A percentile compares a stretch with the other conserved stretches of the same genome.
Conservation (phyloP, 2,329 filamentous ascomycete species). For the Periconia macrospinosa region DNA sequence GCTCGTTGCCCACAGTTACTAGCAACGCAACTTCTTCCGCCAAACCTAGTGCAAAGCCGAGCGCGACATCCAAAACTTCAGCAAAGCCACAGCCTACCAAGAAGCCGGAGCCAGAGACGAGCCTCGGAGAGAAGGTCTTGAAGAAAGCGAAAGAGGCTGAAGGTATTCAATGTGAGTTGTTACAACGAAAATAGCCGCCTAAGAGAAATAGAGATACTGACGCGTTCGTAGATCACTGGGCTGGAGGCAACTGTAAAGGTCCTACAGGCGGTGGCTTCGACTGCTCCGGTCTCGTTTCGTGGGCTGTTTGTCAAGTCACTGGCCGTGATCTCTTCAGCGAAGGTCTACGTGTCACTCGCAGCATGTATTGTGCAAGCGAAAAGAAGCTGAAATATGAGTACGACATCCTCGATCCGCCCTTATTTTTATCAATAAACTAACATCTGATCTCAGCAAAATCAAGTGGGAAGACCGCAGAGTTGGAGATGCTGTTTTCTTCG, state of each 20-base stretch:
- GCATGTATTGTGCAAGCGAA: conserved; percentile 25
- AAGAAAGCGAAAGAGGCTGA: conserved; percentile 21
- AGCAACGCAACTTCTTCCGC: neutral
- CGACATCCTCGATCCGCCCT: neutral
- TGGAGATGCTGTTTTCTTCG: conserved; percentile 27
- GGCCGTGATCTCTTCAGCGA: conserved; percentile 23
- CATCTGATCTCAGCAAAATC: conserved; percentile 15
- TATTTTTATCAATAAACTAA: neutral
- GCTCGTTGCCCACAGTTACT: neutral
- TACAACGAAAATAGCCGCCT: neutral
- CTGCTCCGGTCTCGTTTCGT: conserved; percentile 25
- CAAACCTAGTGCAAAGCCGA: conserved; percentile 2
- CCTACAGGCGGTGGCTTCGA: conserved; percentile 23
- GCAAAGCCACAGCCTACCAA: conserved; percentile 7
- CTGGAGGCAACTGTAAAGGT: conserved; percentile 24
- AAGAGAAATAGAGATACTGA: neutral
- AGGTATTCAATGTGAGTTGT: conserved; percentile 16
- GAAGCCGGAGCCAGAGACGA: conserved; percentile 7
- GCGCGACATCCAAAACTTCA: neutral
- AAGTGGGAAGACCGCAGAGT: conserved; percentile 20
- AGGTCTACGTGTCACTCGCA: conserved; percentile 22
- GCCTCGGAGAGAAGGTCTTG: conserved; percentile 20
- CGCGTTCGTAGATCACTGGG: conserved; percentile 19
- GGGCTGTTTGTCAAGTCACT: conserved; percentile 26
- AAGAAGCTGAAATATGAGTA: conserved; percentile 25